Conservation (phyloP, 164 flowering plant genomes). For the Berberis thunbergii region DNA sequence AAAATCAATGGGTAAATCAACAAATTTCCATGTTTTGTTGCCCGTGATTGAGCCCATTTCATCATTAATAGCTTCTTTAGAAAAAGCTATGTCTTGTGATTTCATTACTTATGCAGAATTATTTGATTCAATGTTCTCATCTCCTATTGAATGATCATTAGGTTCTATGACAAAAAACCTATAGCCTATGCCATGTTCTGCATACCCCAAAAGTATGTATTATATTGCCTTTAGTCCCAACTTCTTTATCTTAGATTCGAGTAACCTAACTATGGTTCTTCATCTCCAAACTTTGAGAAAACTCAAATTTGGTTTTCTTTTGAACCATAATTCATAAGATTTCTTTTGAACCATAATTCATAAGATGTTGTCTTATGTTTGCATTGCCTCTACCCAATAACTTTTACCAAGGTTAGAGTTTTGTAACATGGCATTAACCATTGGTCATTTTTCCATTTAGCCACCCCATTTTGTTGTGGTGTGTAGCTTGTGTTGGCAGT, state of each 20-base stretch:
- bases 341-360: too few species aligned
- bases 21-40: neutral
- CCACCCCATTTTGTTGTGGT: neutral
- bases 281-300: neutral
- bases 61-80: neutral
- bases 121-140: neutral
- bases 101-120: neutral
- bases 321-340: too few species aligned
- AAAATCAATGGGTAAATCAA: neutral
- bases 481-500: neutral
- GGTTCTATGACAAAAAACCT: neutral
- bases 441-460: neutral
- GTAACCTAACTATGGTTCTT: neutral
- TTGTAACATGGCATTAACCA: neutral
- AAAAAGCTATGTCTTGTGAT: neutral
- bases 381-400: neutral
- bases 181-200: neutral
- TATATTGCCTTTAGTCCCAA: neutral
- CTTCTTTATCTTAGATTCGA: neutral
- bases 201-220: neutral
- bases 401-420: neutral
- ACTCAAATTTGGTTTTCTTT: neutral
- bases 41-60: constrained; percentile 1
- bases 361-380: neutral
- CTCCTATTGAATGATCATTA: neutral